Evolutionary conservation across 2,329 filamentous ascomycete species (phyloP).

Genomic region (Didymella sp.): DNA sequence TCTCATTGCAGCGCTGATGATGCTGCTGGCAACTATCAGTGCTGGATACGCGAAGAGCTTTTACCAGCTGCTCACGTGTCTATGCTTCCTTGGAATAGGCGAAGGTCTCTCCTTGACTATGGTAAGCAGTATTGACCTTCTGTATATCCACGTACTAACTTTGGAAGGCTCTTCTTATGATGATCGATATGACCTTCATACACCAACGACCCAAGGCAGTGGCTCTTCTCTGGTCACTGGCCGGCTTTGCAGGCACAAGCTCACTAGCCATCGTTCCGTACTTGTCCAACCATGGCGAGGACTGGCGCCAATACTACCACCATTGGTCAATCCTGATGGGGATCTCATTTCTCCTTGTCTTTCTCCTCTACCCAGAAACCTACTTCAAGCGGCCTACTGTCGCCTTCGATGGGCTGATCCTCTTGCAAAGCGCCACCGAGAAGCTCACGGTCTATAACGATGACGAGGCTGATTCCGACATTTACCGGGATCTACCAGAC

Average conservation of each 20-base stretch:
- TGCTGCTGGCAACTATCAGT: conserved; percentile 35
- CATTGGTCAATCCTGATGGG: conserved; percentile 37
- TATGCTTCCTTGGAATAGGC: conserved; percentile 46
- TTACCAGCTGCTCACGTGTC: conserved; percentile 34
- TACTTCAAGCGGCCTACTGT: conserved; percentile 53
- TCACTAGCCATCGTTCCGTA: conserved; percentile 37
- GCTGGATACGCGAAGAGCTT: conserved; percentile 40
- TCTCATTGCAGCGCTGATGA: conserved; percentile 38
- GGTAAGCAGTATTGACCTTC: conserved; percentile 23
- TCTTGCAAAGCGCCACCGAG: conserved; percentile 50
- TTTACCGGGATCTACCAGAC: conserved; percentile 37
- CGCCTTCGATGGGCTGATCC: conserved; percentile 52
- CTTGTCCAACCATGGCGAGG: conserved; percentile 30
- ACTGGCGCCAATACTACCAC: conserved; percentile 49
- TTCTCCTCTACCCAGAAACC: conserved; percentile 49
- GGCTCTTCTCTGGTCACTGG: conserved; percentile 47
- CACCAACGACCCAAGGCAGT: conserved; percentile 47
- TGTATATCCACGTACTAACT: neutral
- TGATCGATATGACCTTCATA: conserved; percentile 53
- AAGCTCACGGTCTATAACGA: conserved; percentile 49
- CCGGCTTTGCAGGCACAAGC: conserved; percentile 32
- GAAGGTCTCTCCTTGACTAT: conserved; percentile 41
- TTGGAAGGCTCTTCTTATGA: conserved; percentile 43
- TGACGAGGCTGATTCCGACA: conserved; percentile 34
- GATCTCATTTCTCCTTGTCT: conserved; percentile 36